Evolutionary conservation across 352 stramenopile genomes (phyloP).

Genomic region (Pythium phragmiticola): DNA sequence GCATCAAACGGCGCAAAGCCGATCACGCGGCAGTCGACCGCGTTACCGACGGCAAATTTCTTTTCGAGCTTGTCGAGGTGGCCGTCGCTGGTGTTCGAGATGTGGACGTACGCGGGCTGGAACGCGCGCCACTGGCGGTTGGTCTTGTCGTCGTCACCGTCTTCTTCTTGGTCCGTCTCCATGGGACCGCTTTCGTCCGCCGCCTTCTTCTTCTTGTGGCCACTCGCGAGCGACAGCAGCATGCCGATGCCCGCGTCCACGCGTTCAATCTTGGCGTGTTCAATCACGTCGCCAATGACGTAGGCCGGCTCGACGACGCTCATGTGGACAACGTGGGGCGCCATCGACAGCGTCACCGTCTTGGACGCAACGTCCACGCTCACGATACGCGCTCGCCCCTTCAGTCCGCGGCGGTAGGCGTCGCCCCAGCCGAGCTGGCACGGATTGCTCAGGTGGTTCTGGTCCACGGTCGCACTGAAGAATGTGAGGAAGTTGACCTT

Average conservation of each 20-base stretch:
- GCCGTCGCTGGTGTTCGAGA: slow-evolving; percentile 81
- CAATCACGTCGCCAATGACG: slow-evolving; percentile 71
- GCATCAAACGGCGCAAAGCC: slow-evolving; percentile 86
- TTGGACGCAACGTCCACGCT: slow-evolving; percentile 76
- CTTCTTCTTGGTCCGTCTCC: slow-evolving; percentile 47
- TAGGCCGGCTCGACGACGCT: slow-evolving; percentile 50
- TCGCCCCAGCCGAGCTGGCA: slow-evolving; percentile 73
- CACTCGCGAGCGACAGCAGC: slow-evolving; percentile 63
- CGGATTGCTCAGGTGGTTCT: slow-evolving; percentile 88
- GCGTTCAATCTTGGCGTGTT: slow-evolving; percentile 68
- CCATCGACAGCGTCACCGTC: slow-evolving; percentile 81
- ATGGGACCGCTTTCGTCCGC: slow-evolving; percentile 43
- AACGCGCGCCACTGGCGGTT: slow-evolving; percentile 74
- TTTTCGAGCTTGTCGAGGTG: slow-evolving; percentile 89
- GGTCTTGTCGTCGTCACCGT: slow-evolving; percentile 38
- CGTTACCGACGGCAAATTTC: slow-evolving; percentile 65
- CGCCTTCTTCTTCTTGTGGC: slow-evolving; percentile 32
- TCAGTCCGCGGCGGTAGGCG: slow-evolving; percentile 80
- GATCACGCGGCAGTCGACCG: slow-evolving; percentile 72
- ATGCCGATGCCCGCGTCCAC: slow-evolving; percentile 87
- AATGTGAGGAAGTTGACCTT: slow-evolving; percentile 89
- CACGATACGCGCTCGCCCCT: slow-evolving; percentile 84
- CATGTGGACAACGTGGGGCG: slow-evolving; percentile 85
- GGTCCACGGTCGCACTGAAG: slow-evolving; percentile 85
- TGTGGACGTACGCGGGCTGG: slow-evolving; percentile 84